Evolutionary conservation across 1,284 basidiomycete genomes (phyloP).

Genomic region (Hypsizygus ulmarius): DNA sequence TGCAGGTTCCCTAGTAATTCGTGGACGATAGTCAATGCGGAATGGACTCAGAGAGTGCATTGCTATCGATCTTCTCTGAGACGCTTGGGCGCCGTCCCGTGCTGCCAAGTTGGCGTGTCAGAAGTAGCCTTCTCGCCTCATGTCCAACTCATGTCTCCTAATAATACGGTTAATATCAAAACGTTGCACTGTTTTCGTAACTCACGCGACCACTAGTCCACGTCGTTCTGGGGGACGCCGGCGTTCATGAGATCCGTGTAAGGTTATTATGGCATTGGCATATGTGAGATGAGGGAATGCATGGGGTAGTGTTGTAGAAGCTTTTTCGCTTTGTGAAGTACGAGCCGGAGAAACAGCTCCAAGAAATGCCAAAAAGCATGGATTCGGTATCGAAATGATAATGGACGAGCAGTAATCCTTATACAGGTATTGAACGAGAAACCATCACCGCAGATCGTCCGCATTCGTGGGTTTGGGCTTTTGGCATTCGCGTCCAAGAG

Average conservation of each 20-base stretch:
- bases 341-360: too few species aligned
- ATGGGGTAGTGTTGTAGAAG: neutral
- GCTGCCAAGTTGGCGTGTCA: neutral
- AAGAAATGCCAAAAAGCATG: too few species aligned
- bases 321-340: neutral
- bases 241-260: neutral
- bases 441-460: too few species aligned
- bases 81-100: neutral
- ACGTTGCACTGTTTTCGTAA: slow-evolving; percentile 6
- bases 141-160: slow-evolving; percentile 1
- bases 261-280: neutral
- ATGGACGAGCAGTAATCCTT: too few species aligned
- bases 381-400: too few species aligned
- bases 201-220: slow-evolving; percentile 7
- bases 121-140: neutral
- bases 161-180: slow-evolving; percentile 5
- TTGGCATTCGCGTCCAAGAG: too few species aligned
- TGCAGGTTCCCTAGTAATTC: too few species aligned
- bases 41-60: too few species aligned
- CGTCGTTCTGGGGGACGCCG: neutral
- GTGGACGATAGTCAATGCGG: too few species aligned
- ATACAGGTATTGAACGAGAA: too few species aligned
- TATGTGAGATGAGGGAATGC: neutral
- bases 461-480: too few species aligned
- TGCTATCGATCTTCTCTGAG: too few species aligned